Percentiles rank a stretch among this genome's conserved stretches.
Evolutionary conservation across 2,329 filamentous ascomycete genomes (phyloP).

Genomic region (Herpotrichia juniperi): DNA sequence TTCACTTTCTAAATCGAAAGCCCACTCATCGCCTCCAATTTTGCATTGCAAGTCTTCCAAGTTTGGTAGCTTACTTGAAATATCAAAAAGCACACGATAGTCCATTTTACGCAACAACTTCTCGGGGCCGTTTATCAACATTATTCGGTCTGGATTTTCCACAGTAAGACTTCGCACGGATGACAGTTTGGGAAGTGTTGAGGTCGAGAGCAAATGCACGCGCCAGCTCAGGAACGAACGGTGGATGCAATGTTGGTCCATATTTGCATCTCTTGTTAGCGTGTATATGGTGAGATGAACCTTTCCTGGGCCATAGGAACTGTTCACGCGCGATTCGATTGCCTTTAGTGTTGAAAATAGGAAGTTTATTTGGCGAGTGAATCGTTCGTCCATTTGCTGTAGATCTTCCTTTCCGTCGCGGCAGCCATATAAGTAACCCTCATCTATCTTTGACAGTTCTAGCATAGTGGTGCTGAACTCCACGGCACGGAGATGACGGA

Average conservation of each 20-base stretch:
- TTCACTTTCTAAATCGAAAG: not conserved
- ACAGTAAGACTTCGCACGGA: no score
- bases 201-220: constrained; percentile 13
- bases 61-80: constrained; percentile 1
- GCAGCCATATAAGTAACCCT: not conserved
- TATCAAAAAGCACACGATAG: no score
- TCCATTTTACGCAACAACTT: no score
- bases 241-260: constrained; percentile 3
- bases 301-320: no score
- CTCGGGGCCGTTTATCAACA: no score
- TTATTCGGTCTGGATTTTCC: no score
- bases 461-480: constrained; percentile 1
- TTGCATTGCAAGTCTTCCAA: constrained; percentile 7
- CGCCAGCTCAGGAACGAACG: constrained; percentile 13
- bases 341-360: not conserved
- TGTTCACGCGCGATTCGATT: not conserved
- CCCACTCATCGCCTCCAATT: constrained; percentile 8
- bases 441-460: not conserved
- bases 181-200: constrained; percentile 10
- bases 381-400: constrained; percentile 1
- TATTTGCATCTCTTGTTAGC: not conserved
- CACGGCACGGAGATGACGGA: not conserved
- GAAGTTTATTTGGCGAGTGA: constrained; percentile 1
- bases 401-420: not conserved
- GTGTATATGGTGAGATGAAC: constrained; percentile 5